Percentiles rank a stretch among this genome's conserved stretches.
Conservation (phyloP, 257 asterid genomes). For the Solanum tarapatanum region DNA sequence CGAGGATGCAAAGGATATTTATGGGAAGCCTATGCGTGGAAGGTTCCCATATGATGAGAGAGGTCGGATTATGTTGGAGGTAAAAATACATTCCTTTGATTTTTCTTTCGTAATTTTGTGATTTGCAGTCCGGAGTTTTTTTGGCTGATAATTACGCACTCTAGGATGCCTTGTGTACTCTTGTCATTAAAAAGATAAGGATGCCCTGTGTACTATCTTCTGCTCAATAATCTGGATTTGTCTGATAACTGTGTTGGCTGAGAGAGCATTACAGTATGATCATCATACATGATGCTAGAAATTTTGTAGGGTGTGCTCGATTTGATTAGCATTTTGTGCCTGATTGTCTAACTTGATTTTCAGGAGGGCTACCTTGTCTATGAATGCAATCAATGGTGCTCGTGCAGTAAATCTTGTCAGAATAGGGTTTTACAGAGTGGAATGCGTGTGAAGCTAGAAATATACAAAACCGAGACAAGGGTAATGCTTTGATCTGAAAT, state of each 20-base stretch:
- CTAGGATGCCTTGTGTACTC: neutral
- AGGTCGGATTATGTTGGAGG: slow-evolving; percentile 96
- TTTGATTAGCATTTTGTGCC: neutral
- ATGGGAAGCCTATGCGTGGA: slow-evolving; percentile 79
- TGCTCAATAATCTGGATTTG: neutral
- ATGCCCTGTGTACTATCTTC: neutral
- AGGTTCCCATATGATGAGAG: slow-evolving; percentile 93
- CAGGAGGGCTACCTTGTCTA: slow-evolving; percentile 97
- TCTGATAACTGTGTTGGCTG: neutral
- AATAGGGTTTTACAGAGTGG: slow-evolving; percentile 97
- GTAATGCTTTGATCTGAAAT: slow-evolving; percentile 19
- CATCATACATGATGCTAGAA: neutral
- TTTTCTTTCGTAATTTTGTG: neutral
- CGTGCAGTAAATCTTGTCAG: slow-evolving; percentile 67
- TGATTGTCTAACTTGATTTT: slow-evolving; percentile 15
- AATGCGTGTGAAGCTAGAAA: slow-evolving; percentile 71
- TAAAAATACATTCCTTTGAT: slow-evolving; percentile 22
- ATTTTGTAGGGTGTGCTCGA: neutral
- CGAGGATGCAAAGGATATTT: slow-evolving; percentile 85
- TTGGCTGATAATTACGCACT: neutral
- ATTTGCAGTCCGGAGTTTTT: neutral
- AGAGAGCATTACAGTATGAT: neutral
- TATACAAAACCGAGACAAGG: slow-evolving; percentile 84
- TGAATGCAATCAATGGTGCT: slow-evolving; percentile 85
- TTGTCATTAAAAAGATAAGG: neutral